These are phyloP conservation scores for Cladosporium sp. DNA, from an alignment of 2,329 filamentous ascomycete species.

Conservation along the genomic window DNA sequence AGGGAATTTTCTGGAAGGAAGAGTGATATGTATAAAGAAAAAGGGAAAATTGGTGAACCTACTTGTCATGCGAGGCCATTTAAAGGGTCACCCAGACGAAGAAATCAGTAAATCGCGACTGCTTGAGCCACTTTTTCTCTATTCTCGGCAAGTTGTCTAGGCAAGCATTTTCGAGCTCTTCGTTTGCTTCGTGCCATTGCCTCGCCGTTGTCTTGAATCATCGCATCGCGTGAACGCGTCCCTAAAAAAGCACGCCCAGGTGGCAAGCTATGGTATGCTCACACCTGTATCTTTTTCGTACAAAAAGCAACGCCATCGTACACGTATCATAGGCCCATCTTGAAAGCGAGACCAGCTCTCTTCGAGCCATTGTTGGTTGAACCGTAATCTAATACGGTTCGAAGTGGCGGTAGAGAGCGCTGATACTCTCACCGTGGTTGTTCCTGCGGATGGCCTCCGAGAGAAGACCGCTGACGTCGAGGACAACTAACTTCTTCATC, in stretches of 20 bases:
- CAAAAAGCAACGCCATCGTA: background rate
- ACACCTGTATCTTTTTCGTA: background rate
- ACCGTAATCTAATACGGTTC: conserved; percentile 20
- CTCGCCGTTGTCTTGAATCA: background rate
- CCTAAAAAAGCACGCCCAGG: background rate
- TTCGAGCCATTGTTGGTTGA: background rate
- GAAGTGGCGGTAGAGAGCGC: conserved; percentile 45
- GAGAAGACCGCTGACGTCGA: conserved; percentile 83
- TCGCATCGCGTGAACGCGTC: background rate
- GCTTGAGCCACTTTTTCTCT: background rate
- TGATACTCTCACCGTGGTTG: conserved; percentile 86
- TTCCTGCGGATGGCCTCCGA: conserved; percentile 92
- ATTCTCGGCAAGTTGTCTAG: conserved; percentile 4
- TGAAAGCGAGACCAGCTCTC: background rate
- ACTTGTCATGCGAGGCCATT: background rate
- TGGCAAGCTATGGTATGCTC: background rate
- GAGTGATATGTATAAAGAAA: background rate
- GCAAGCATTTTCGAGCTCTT: conserved; percentile 6
- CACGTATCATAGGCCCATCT: background rate
- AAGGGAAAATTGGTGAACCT: background rate
- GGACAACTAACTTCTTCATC: conserved; percentile 77
- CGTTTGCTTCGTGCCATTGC: conserved; percentile 10
- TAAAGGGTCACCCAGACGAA: background rate
- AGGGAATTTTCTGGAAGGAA: background rate
- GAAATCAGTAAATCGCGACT: background rate